Base-by-base conservation (phyloP, 2,329 filamentous ascomycete genomes). In the Chaetomiaceae sp. region DNA sequence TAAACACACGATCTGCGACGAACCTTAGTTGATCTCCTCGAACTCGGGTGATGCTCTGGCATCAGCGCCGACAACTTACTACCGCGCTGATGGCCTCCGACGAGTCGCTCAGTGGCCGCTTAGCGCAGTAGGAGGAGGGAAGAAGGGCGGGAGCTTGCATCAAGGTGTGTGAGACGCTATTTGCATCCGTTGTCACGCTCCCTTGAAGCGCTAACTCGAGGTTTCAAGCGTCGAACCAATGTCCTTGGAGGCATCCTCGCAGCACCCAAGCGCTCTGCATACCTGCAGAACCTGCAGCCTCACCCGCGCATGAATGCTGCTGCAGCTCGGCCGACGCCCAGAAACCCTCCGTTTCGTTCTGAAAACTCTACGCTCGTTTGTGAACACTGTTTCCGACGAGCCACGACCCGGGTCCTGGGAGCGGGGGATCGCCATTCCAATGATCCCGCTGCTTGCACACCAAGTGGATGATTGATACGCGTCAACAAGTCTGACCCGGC, bases 1-100 rank as follows among this genome's bases (percentile, higher is more conserved):
- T 40, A 27, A 12, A 42, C 46, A 54, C 51, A 54, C 33, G 27
- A 49, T 54, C 40, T 50, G 46, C 51, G 42, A 17, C n/a, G 15
- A 47, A 48, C 44, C 45, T 48, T 48, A 53, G n/a, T 39, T 48
- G 19, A 31, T 40, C 36, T 46, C 23, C 39, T n/a, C n/a, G n/a
- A n/a, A n/a, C n/a, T n/a, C n/a, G n/a, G n/a, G n/a, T n/a, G n/a
- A n/a, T n/a, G n/a, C n/a, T n/a, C n/a, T n/a, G n/a, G n/a, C n/a
- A n/a, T n/a, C n/a, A n/a, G n/a, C n/a, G n/a, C n/a, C n/a, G n/a
- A n/a, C n/a, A n/a, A n/a, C n/a, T n/a, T n/a, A 9, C 27, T 31
- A 12, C 27, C 9, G 8, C 27, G 8, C 27, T 6, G 27, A 31
- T 11, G 27, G 27, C 3, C 27, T 31, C 14, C 27, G 8, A 9